Conservation (phyloP, 768 basidiomycete species). For the Chlorophyllum brunneum region DNA sequence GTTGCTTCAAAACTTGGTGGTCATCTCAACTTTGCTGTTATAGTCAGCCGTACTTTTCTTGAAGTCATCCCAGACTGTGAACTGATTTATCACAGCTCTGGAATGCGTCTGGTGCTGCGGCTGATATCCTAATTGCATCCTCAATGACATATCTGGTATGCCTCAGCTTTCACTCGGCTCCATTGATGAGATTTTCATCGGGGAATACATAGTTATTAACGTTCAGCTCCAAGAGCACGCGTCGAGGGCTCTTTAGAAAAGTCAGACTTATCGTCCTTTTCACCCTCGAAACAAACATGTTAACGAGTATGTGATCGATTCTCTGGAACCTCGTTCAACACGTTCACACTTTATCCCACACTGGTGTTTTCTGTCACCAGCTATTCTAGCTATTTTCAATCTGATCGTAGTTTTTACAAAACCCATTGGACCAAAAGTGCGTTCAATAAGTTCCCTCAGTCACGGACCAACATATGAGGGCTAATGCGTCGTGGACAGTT, state of each 20-base stretch:
- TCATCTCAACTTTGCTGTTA: background rate
- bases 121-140: background rate
- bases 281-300: background rate
- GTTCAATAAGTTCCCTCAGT: background rate
- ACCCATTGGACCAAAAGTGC: background rate
- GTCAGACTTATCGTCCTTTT: background rate
- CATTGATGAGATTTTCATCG: background rate
- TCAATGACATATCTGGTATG: background rate
- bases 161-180: background rate
- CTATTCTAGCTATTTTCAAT: background rate
- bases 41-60: background rate
- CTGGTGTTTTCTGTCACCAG: background rate
- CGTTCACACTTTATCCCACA: background rate
- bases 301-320: background rate
- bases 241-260: background rate
- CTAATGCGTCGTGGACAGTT: background rate
- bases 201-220: background rate
- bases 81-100: background rate
- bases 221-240: background rate
- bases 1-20: background rate
- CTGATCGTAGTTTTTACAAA: background rate
- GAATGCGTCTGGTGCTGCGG: background rate
- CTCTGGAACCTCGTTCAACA: too few relatives aligned
- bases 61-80: background rate
- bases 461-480: background rate